Evolutionary conservation across 441 rosid species (phyloP).

Genomic region (Sinapis alba): DNA sequence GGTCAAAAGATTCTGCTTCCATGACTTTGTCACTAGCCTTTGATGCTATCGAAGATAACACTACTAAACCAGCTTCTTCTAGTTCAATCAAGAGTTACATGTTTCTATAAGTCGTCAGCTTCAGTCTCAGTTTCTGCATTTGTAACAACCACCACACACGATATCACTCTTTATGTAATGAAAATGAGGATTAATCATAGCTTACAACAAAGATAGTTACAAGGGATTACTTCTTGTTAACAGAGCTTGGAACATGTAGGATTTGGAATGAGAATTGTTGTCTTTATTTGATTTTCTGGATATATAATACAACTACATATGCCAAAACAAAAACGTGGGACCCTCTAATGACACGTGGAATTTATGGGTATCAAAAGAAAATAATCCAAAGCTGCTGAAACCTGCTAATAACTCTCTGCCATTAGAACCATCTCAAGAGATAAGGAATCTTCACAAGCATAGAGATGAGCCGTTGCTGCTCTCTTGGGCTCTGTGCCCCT

Average conservation of each 20-base stretch:
- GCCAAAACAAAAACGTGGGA: slow-evolving; percentile 9
- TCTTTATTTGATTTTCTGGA: not conserved
- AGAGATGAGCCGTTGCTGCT: slow-evolving; percentile 51
- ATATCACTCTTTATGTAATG: not conserved
- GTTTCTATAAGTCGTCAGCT: slow-evolving; percentile 47
- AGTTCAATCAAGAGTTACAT: slow-evolving; percentile 43
- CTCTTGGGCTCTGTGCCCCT: slow-evolving; percentile 38
- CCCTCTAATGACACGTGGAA: slow-evolving; percentile 15
- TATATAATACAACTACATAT: not conserved
- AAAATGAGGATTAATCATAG: slow-evolving; percentile 2
- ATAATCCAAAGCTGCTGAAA: not conserved
- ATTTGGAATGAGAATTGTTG: not conserved
- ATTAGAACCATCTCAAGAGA: slow-evolving; percentile 30
- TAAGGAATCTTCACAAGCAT: slow-evolving; percentile 20
- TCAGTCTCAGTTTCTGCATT: slow-evolving; percentile 40
- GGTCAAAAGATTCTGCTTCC: slow-evolving; percentile 48
- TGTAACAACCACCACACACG: slow-evolving; percentile 24
- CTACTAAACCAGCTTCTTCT: slow-evolving; percentile 60
- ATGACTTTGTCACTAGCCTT: slow-evolving; percentile 59
- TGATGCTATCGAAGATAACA: slow-evolving; percentile 53
- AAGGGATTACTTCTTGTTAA: not conserved
- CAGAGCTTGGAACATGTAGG: not conserved
- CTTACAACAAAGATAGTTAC: not conserved
- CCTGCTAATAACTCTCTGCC: slow-evolving; percentile 1
- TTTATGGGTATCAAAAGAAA: not conserved